Base-by-base conservation (phyloP, 2,329 filamentous ascomycete genomes). In the Colletotrichum sp. region DNA sequence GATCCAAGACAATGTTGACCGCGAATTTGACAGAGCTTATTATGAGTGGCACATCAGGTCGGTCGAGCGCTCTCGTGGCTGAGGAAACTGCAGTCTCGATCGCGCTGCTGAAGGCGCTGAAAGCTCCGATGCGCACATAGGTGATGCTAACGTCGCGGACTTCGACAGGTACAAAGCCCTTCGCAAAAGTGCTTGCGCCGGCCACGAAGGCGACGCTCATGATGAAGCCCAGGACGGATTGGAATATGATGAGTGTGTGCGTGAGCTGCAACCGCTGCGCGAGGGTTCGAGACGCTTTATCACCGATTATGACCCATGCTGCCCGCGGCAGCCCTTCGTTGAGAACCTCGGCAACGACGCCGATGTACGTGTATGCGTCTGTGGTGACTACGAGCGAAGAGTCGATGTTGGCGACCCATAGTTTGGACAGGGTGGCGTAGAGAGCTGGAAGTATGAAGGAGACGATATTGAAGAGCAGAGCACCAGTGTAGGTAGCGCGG, bases 291-390 rank as follows among this genome's bases (percentile, higher is more conserved):
- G 89, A 91, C 0, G 90, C 83, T 32, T 88, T 88, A 82, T 95
- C 92, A 9, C 92, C 93, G 72, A 95, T 94, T 72, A 94, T 88
- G 7, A 92, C 86, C 90, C 92, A 95, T 0, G 92, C 88, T 0
- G 93, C 91, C 26, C 93, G 88, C 0, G 93, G 93, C 0, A 95
- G 89, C 1, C 93, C 93, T 81, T 95, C 93, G 78, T 95, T 95
- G 18, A 95, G 82, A 0, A 94, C 92, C 80, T 95, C 92, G 2
- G 89, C 90, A 0, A 94, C 87, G 1, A 92, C 89, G 24, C 90
- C 88, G 75, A 95, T 94, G 81, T 95, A 95, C 0, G 92, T 94
- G 82, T 93, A 94, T 0, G 89, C 85, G 74, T 94, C 92, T 0
- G 91, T 93, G 0, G 91, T 93, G 21, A 90, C 91, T 2, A 94